Evolutionary conservation across 768 basidiomycete species (phyloP), one percentile per base, ranked within the genome.

Genomic region (Suillus subluteus): DNA sequence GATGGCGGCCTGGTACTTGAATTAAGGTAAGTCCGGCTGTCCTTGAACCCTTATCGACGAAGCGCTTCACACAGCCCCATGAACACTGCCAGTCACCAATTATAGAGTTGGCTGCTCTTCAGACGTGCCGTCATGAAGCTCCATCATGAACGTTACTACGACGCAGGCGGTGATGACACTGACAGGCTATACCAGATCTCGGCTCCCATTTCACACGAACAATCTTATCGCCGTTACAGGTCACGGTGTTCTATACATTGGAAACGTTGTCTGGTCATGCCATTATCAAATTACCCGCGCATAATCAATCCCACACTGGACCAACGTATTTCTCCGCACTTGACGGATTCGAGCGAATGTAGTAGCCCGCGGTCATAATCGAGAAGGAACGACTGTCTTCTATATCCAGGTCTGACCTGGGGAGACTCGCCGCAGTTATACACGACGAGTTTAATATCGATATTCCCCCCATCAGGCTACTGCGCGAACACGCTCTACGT

Each of bases 131-230:
- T 61, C 59, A 61, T 43, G 5, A 43, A 41, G 26, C 40, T 43
- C 59, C 59, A 61, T 61, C 26, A 41, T 61, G 40, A 61, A 61
- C 59, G 26, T 43, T 61, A 56, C 55, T 56, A 18, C 41, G 40
- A 61, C 40, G 18, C 41, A 30, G 59, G 59, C 59, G 58, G 26
- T 43, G 59, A 61, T 44, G 26, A 58, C n/a, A 58, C 37, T 40
- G 37, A 58, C 37, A 58, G 59, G 59, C 59, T 61, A 61, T 58
- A 50, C 46, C 21, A 48, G 58, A 13, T 8, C 38, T 40, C 40
- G 40, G 58, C 41, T 61, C 41, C 59, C 59, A 41, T n/a, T 43
- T 43, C 59, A 61, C 37, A 30, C 16, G 55, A 56, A 21, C 6
- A 18, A 56, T 32, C 26, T 16, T 61, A 61, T 61, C 26, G 11